These are phyloP conservation scores for Prunus mira DNA, from an alignment of 306 rosid species.

Conservation along the genomic window DNA sequence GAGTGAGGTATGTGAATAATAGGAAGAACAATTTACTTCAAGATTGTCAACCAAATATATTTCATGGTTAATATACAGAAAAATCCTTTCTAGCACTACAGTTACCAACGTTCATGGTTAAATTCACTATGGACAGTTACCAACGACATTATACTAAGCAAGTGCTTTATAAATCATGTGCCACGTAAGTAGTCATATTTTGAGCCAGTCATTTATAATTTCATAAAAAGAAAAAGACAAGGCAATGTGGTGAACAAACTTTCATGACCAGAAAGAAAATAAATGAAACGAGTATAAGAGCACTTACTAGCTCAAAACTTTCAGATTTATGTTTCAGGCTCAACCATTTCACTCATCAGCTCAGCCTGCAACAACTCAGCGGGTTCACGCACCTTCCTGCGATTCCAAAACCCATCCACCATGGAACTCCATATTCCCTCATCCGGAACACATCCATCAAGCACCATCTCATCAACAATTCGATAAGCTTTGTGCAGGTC, in stretches of 20 bases:
- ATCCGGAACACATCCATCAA: slow-evolving; percentile 69
- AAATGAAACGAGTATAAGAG: neutral
- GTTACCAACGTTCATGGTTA: too few relatives aligned
- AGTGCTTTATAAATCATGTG: neutral
- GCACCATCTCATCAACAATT: slow-evolving; percentile 75
- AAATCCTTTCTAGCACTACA: neutral
- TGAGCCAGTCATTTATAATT: neutral
- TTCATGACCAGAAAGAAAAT: neutral
- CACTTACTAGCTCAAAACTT: neutral
- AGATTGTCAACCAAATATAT: neutral
- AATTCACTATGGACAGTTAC: neutral
- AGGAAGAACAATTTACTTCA: neutral
- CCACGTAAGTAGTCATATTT: neutral
- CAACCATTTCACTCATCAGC: slow-evolving; percentile 33
- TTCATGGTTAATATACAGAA: neutral
- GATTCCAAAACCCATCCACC: slow-evolving; percentile 60
- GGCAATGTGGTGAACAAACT: neutral
- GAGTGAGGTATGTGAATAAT: neutral
- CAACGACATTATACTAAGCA: neutral
- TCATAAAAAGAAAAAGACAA: neutral
- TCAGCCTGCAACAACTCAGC: slow-evolving; percentile 49
- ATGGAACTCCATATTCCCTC: slow-evolving; percentile 62
- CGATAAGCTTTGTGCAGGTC: slow-evolving; percentile 65
- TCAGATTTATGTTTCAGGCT: neutral
- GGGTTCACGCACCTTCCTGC: slow-evolving; percentile 64